Percentiles rank a stretch among this genome's conserved stretches.
Evolutionary conservation across 2,329 filamentous ascomycete species (phyloP).

Genomic region (Aspergillus tubingensis): DNA sequence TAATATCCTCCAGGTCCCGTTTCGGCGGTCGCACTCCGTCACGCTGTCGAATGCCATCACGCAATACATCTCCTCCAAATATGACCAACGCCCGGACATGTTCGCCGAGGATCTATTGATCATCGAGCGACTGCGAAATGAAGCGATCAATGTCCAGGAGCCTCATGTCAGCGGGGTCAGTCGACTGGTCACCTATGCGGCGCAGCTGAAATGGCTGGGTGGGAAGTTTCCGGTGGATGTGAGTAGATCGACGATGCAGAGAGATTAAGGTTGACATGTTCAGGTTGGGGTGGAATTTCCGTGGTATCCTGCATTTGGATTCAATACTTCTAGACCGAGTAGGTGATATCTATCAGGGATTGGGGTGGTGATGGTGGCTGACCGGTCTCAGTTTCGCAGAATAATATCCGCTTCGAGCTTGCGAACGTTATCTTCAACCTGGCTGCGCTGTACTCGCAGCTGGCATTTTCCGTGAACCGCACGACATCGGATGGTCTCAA

Average conservation of each 20-base stretch:
- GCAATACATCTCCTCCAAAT: slow-evolving; percentile 95
- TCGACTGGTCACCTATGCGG: slow-evolving; percentile 88
- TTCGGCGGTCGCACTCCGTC: slow-evolving; percentile 79
- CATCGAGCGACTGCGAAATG: slow-evolving; percentile 78
- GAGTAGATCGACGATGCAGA: slow-evolving; percentile 31
- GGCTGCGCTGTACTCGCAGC: slow-evolving; percentile 87
- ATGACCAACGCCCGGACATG: slow-evolving; percentile 98
- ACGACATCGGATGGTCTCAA: slow-evolving; percentile 81
- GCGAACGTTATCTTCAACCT: slow-evolving; percentile 94
- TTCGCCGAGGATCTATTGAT: slow-evolving; percentile 85
- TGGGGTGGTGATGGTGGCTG: background rate
- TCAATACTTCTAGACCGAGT: slow-evolving; percentile 74
- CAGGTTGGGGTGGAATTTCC: slow-evolving; percentile 92
- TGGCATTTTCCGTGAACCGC: slow-evolving; percentile 78
- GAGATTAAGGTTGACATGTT: slow-evolving; percentile 8
- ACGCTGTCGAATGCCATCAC: slow-evolving; percentile 81
- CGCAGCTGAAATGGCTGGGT: slow-evolving; percentile 87
- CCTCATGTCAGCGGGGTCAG: slow-evolving; percentile 82
- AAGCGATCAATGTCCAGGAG: slow-evolving; percentile 87
- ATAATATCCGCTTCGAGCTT: slow-evolving; percentile 76
- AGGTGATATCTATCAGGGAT: slow-evolving; percentile 19
- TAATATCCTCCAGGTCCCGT: slow-evolving; percentile 72
- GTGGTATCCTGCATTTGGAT: slow-evolving; percentile 93
- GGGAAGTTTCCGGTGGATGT: slow-evolving; percentile 97
- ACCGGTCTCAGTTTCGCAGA: slow-evolving; percentile 55